These are phyloP conservation scores for Gastrodia elata DNA, from an alignment of 106 monocot genomes.

Conservation along the genomic window DNA sequence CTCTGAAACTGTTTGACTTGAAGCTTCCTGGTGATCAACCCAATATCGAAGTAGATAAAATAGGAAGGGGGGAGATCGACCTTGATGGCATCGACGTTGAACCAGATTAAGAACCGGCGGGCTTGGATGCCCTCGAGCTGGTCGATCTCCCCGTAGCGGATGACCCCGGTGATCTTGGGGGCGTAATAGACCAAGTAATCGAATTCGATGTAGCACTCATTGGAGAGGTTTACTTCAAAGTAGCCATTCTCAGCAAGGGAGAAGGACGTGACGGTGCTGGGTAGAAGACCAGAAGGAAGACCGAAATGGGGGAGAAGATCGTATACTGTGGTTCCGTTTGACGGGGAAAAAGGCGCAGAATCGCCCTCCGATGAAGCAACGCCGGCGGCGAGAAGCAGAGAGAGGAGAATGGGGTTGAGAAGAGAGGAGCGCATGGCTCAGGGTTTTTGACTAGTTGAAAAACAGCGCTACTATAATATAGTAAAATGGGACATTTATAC, in stretches of 20 bases:
- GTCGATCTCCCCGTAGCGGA: slow-evolving; percentile 40
- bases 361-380: background rate
- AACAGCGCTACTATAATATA: too few relatives aligned
- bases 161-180: slow-evolving; percentile 36
- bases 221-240: slow-evolving; percentile 33
- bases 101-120: slow-evolving; percentile 58
- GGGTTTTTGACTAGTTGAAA: background rate
- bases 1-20: slow-evolving; percentile 45
- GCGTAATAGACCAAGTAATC: slow-evolving; percentile 65
- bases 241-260: slow-evolving; percentile 29
- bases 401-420: background rate
- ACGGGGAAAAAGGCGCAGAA: background rate
- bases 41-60: slow-evolving; percentile 63
- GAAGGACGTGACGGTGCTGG: slow-evolving; percentile 46
- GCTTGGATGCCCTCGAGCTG: slow-evolving; percentile 49
- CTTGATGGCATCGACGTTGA: slow-evolving; percentile 57
- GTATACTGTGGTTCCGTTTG: slow-evolving; percentile 36
- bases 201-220: slow-evolving; percentile 61
- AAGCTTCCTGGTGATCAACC: slow-evolving; percentile 60
- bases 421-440: background rate
- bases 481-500: too few relatives aligned
- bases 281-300: slow-evolving; percentile 69
- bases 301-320: slow-evolving; percentile 61
- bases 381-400: background rate
- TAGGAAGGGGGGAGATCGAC: slow-evolving; percentile 63